Evolutionary conservation across 306 rosid genomes (phyloP), one percentile per base, ranked within the genome.

Genomic region (Corylus heterophylla): DNA sequence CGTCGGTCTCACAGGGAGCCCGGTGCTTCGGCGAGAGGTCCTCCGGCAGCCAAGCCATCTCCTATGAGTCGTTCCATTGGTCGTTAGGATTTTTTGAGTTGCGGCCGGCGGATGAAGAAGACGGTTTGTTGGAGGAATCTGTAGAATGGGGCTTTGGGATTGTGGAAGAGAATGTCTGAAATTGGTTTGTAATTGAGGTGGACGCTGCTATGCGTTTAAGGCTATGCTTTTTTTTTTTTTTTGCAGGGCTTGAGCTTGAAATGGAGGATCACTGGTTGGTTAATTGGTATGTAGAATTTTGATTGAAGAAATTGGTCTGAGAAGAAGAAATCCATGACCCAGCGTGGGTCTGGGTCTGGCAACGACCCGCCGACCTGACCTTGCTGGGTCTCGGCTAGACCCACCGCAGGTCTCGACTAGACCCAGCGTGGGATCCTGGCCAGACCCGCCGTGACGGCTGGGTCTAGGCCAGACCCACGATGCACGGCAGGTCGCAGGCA

Each of bases 41-140:
- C 69, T 90, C 96, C 18, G 98, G 98, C 0, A 95, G 84, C 98
- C 98, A 95, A 47, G 98, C 95, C 2, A 96, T 81, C 58, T 93
- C 98, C 98, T 98, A 95, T 0, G 98, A 90, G 35, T 90, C 93
- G 42, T 95, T 95, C 98, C 98, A 95, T 58, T 92, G 97, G 44
- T 91, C 93, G 54, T 89, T 92, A 79, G 87, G 91, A 52, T 82
- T 81, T 76, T 79, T 84, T n/a, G 83, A 63, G 69, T 35, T 27
- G 18, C 76, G 74, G 56, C 66, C 58, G 29, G 88, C 76, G 22
- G 80, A 70, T 16, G 71, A 74, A n/a, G 77, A 71, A n/a, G 77
- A 74, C 18, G 78, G n/a, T 6, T 48, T 12, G 73, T 71, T 72
- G 8, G 84, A 85, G 18, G 74, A 69, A 16, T 71, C 10, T 78